These are phyloP conservation scores for Leucoagaricus sp. DNA, from an alignment of 1,284 basidiomycete genomes.

Conservation along the genomic window DNA sequence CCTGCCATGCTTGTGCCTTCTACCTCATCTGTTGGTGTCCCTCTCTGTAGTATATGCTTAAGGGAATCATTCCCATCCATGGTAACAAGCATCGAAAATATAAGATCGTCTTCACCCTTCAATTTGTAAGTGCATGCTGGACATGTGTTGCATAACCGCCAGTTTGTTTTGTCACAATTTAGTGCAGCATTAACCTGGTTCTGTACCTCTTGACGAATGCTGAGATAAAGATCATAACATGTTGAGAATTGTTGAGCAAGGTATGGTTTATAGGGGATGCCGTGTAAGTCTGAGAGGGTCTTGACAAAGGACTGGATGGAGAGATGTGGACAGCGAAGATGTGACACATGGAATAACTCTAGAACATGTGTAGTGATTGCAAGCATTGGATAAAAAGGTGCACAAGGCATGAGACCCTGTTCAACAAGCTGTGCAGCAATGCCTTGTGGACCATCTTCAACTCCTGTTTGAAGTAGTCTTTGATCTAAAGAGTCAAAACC, in stretches of 20 bases:
- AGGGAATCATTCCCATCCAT: conserved; percentile 14
- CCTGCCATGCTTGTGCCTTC: too few species aligned
- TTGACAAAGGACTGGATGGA: conserved; percentile 12
- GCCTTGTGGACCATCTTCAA: not conserved
- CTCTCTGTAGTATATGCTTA: not conserved
- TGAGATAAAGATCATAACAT: conserved; percentile 1
- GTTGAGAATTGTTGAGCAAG: not conserved
- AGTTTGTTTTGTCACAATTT: not conserved
- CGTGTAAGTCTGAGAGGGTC: not conserved
- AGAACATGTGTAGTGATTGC: not conserved
- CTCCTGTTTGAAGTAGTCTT: not conserved
- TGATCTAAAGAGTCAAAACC: too few species aligned
- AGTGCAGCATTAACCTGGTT: not conserved
- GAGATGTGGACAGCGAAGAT: conserved; percentile 11
- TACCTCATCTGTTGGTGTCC: not conserved
- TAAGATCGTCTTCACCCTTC: not conserved
- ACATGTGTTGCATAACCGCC: conserved; percentile 1
- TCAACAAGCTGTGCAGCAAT: not conserved
- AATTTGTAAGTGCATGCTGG: conserved; percentile 9
- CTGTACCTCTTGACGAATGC: not conserved
- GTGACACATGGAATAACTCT: not conserved
- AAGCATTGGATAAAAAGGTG: not conserved
- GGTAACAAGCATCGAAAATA: conserved; percentile 5
- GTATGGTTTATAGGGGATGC: not conserved
- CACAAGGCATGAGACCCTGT: not conserved